phyloP scores from a whole-genome alignment of 306 rosid genomes.

The Rosa persica region DNA sequence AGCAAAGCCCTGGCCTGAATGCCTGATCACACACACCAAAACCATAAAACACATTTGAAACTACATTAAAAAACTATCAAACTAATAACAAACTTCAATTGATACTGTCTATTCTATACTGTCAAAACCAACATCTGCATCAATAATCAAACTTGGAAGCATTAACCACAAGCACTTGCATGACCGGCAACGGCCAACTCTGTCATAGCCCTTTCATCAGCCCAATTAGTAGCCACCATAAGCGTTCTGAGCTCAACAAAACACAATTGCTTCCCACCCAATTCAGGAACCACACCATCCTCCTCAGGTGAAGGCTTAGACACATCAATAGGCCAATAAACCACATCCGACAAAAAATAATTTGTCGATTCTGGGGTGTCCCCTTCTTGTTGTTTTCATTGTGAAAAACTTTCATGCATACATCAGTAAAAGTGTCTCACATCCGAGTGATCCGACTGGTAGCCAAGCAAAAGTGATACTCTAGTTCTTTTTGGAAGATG shows the following conservation, averaged over 20 bases:
- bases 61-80: background rate
- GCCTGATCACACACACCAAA: slow-evolving; percentile 38
- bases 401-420: no score
- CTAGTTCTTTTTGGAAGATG: no score
- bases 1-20: slow-evolving; percentile 91
- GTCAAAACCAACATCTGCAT: background rate
- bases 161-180: slow-evolving; percentile 44
- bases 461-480: no score
- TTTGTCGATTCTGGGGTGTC: no score
- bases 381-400: no score
- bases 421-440: no score
- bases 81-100: background rate
- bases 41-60: slow-evolving; percentile 3
- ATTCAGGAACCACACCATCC: slow-evolving; percentile 38
- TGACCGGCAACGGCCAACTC: slow-evolving; percentile 88
- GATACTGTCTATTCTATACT: background rate
- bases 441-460: no score
- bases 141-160: background rate
- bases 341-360: no score
- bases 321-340: slow-evolving; percentile 82
- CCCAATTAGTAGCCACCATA: slow-evolving; percentile 92
- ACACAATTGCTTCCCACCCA: slow-evolving; percentile 36
- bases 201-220: slow-evolving; percentile 53
- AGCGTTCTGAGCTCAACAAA: slow-evolving; percentile 83
- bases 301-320: no score